phyloP scores from a whole-genome alignment of 1,139 yeast species.

The Spathaspora sp. region DNA sequence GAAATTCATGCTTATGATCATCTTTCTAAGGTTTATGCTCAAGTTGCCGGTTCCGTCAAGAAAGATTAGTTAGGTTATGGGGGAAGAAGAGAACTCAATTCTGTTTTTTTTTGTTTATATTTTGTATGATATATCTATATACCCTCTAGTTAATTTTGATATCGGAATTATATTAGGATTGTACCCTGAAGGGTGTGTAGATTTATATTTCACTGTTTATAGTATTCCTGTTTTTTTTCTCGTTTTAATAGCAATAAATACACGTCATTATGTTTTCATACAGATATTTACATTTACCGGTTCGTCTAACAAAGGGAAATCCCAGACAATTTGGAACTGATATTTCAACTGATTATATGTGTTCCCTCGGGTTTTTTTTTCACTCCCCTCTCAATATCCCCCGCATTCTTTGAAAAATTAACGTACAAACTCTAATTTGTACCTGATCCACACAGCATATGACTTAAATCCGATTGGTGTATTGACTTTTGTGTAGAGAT shows the following conservation, averaged over 20 bases:
- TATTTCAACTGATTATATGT: no score
- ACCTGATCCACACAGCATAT: not conserved
- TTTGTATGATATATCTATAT: slow-evolving; percentile 1
- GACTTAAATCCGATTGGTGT: not conserved
- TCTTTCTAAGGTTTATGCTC: slow-evolving; percentile 11
- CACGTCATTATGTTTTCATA: not conserved
- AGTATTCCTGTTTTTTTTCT: not conserved
- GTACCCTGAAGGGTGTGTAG: not conserved
- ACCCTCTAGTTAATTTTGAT: not conserved
- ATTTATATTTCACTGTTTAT: not conserved
- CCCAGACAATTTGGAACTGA: no score
- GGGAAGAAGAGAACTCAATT: not conserved
- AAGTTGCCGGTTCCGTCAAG: not conserved
- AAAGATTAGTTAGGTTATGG: no score
- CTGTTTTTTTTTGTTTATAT: not conserved
- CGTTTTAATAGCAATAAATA: not conserved
- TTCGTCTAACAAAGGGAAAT: no score
- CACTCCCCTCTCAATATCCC: not conserved
- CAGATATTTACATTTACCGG: no score
- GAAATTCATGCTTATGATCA: slow-evolving; percentile 25
- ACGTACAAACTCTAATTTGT: not conserved
- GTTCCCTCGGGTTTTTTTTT: no score
- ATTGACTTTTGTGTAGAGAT: no score
- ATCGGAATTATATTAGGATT: not conserved
- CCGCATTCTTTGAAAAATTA: not conserved